phyloP scores from a whole-genome alignment of 768 basidiomycete species.

The Nevesoporus exiguus region DNA sequence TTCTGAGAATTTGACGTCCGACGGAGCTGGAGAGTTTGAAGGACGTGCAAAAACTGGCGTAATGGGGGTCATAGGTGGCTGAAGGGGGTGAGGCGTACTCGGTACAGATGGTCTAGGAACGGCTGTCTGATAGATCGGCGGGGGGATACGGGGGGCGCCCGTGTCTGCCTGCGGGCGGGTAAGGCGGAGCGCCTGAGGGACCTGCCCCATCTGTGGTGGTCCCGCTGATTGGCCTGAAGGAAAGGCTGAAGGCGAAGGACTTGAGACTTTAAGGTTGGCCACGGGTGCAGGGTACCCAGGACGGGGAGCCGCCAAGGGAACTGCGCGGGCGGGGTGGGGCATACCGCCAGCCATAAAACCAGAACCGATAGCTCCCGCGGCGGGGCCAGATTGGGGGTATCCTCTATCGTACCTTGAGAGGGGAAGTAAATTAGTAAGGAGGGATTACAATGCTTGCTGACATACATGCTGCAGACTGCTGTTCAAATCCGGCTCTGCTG shows the following conservation, averaged over 20 bases:
- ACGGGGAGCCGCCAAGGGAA: constrained; percentile 61
- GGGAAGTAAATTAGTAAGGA: constrained; percentile 6
- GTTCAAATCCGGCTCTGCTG: constrained; percentile 50
- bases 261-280: constrained; percentile 57
- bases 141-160: constrained; percentile 27
- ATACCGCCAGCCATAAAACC: constrained; percentile 41
- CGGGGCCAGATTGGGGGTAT: constrained; percentile 52
- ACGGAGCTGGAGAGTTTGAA: constrained; percentile 32
- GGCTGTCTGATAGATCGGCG: constrained; percentile 32
- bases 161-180: constrained; percentile 18
- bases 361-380: constrained; percentile 49
- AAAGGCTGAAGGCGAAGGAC: constrained; percentile 41
- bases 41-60: constrained; percentile 75
- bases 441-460: constrained; percentile 14
- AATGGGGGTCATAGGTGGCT: constrained; percentile 76
- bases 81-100: constrained; percentile 66
- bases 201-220: constrained; percentile 30
- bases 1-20: constrained; percentile 48
- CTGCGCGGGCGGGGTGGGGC: constrained; percentile 29
- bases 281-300: constrained; percentile 75
- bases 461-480: constrained; percentile 67
- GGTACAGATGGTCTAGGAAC: constrained; percentile 38
- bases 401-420: constrained; percentile 55
- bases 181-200: constrained; percentile 25
- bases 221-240: constrained; percentile 24